Evolutionary conservation across 495 filamentous ascomycete species (phyloP).

Genomic region (Arthonia radiata): DNA sequence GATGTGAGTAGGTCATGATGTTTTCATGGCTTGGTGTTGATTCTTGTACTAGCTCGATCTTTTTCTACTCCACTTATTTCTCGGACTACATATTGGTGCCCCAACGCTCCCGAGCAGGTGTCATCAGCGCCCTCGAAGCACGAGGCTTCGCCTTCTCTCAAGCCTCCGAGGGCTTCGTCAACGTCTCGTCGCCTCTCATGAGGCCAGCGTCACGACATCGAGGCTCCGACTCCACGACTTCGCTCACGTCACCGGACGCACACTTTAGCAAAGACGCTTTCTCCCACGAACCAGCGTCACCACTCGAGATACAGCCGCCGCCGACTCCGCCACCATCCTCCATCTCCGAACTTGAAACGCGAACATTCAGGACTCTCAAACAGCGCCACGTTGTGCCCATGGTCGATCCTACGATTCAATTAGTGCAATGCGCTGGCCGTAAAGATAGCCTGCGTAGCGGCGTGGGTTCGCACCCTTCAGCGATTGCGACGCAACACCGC

Average conservation of each 20-base stretch:
- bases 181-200: conserved; percentile 10
- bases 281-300: conserved; percentile 10
- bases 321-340: conserved; percentile 55
- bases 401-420: conserved; percentile 38
- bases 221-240: conserved; percentile 10
- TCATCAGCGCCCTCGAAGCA: conserved; percentile 51
- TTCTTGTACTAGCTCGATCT: conserved; percentile 39
- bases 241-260: conserved; percentile 18
- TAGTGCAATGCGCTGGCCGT: conserved; percentile 67
- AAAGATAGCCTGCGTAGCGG: conserved; percentile 14
- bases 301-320: too few species aligned
- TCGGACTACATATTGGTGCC: conserved; percentile 93
- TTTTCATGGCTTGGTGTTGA: conserved; percentile 1
- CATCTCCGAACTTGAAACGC: conserved; percentile 50
- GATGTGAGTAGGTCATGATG: conserved; percentile 30
- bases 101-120: conserved; percentile 37
- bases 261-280: too few species aligned
- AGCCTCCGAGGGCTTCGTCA: conserved; percentile 41
- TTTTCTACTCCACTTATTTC: conserved; percentile 97
- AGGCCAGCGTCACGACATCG: conserved; percentile 18
- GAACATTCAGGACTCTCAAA: conserved; percentile 56
- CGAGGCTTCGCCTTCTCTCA: conserved; percentile 70
- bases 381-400: conserved; percentile 47
- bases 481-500: conserved; percentile 23
- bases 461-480: conserved; percentile 7